Conservation (phyloP, 768 basidiomycete species). For the Collybia sordida region DNA sequence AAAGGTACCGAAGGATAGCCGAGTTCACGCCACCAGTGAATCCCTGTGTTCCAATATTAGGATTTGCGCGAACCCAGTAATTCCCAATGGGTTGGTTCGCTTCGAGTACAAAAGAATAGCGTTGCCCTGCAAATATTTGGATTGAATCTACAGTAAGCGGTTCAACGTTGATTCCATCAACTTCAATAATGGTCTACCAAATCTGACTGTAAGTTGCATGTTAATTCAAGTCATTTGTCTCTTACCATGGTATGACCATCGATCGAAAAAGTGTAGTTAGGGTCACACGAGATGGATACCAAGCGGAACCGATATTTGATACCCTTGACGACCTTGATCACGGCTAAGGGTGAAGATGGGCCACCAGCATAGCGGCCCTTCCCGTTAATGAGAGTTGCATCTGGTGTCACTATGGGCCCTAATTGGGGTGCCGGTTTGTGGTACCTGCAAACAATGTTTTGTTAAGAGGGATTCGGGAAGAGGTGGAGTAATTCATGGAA, state of each 20-base stretch:
- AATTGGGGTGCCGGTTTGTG: not conserved
- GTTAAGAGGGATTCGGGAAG: not conserved
- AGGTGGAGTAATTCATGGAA: not conserved
- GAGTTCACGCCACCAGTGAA: slow-evolving; percentile 36
- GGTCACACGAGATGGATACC: slow-evolving; percentile 36
- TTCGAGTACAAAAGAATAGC: slow-evolving; percentile 38
- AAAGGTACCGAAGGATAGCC: slow-evolving; percentile 40
- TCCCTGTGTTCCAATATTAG: slow-evolving; percentile 18
- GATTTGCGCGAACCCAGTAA: slow-evolving; percentile 33
- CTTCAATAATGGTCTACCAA: slow-evolving; percentile 30
- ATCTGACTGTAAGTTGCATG: not conserved
- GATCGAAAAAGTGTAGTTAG: slow-evolving; percentile 26
- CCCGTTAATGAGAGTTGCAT: slow-evolving; percentile 32
- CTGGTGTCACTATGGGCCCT: slow-evolving; percentile 4
- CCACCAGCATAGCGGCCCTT: slow-evolving; percentile 29
- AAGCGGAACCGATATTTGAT: slow-evolving; percentile 43
- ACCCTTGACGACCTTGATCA: slow-evolving; percentile 28
- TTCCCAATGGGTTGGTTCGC: slow-evolving; percentile 36
- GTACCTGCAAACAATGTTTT: slow-evolving; percentile 6
- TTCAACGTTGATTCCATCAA: slow-evolving; percentile 27
- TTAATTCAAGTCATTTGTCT: not conserved
- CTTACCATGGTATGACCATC: slow-evolving; percentile 30
- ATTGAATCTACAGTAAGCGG: slow-evolving; percentile 32
- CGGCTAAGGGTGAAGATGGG: slow-evolving; percentile 19
- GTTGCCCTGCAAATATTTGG: slow-evolving; percentile 37